Base-by-base conservation (phyloP, 2,329 filamentous ascomycete genomes). In the Hypoxylon sp. region DNA sequence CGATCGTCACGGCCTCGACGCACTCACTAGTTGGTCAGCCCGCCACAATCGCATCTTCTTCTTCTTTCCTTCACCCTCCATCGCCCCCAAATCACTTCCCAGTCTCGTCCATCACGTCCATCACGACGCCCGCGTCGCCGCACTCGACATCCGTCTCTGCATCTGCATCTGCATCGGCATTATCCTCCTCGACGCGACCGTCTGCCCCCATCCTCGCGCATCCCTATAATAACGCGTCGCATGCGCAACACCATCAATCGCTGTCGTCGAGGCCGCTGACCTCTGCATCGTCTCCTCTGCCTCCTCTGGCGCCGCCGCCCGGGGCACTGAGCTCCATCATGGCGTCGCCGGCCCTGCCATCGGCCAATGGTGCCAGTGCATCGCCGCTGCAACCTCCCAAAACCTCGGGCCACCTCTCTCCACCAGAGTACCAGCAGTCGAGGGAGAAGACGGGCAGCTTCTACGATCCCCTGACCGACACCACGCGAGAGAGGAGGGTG, bases 391-490 rank as follows among this genome's bases (percentile, higher is more conserved):
- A 73, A 48, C 62, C 70, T 43, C 70, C 71, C 26, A 72, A 71
- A 54, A 65, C 66, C 5, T 64, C 66, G 5, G 64, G 69, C 18
- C 69, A 69, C 46, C 60, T 69, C n/a, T 66, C 68, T 45, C 62
- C 66, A 47, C 62, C 70, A 41, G 70, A 69, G 56, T 75, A 74
- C 64, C 69, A 70, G 31, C 62, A 68, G 21, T 57, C 68, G 50
- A 72, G 71, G 65, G 75, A 78, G 48, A 78, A 77, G 67, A 70
- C 72, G 8, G 75, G 76, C 54, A 77, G 74, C 65, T 78, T 78
- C 58, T 79, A 79, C 70, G 76, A 79, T 64, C 77, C 76, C 35
- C 73, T 77, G 41, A 76, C 77, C 18, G 77, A 78, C 60, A 76
- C 76, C 7, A 76, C 77, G 21, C 72, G 73, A 57, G 73, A 78